Evolutionary conservation across 768 basidiomycete genomes (phyloP), one percentile per base, ranked within the genome.

Genomic region (Boletus pseudo-olivaceus): DNA sequence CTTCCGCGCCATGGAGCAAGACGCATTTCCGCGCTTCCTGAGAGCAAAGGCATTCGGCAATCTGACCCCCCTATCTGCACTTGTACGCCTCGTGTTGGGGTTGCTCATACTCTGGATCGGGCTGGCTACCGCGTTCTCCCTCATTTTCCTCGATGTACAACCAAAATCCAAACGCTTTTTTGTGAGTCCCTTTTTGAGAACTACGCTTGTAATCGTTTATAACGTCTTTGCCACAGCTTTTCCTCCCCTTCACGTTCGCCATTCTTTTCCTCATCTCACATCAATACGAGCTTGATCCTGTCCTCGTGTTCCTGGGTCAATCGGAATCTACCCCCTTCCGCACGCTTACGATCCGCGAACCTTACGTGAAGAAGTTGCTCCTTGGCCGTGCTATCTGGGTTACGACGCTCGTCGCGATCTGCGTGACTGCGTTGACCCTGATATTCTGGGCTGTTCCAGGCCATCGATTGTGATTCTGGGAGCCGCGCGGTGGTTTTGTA

Each of bases 31-130:
- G 40, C 82, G 96, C 6, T 98, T 99, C 80, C 77, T 99, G 45
- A 82, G 97, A 55, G 87, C 92, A 2, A 99, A 98, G 74, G 95
- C 95, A n/a, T 98, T 98, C 66, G 93, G 93, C 29, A 99, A 98
- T 71, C 75, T 99, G 49, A 98, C 97, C 2, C 93, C 95, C 17
- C 79, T 97, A 60, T 90, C 90, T 20, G 85, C 91, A 1, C 81
- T 97, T 49, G 86, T 94, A 17, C 80, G 96, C 53, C 83, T 99
- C 53, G 82, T 94, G 52, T 73, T 83, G 3, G 97, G 97, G 0
- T 75, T 99, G 35, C 75, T 98, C 58, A 78, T 84, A 40, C 82
- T 98, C 12, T 98, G 97, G 96, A 86, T 93, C n/a, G 95, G 86
- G n/a, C 82, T 98, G 15, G 86, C 93, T 4, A 82, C 82, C 33